Evolutionary conservation across 2,329 filamentous ascomycete species (phyloP), one percentile per base, ranked within the genome.

Genomic region (Tricladium varicosporioides): DNA sequence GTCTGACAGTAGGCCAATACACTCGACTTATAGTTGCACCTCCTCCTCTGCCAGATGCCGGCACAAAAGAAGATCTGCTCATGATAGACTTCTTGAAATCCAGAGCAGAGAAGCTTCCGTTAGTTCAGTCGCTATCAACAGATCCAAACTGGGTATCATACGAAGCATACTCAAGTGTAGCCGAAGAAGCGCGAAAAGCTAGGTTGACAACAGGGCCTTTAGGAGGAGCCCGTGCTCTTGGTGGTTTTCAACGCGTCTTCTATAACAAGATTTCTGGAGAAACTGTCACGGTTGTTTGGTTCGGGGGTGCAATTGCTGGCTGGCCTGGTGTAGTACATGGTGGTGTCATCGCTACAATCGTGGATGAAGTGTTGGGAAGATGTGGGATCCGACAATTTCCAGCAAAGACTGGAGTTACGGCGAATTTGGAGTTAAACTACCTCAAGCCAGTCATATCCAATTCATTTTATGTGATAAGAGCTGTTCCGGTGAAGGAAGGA

Each of bases 251-350:
- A 75, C 79, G 81, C 64, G 73, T 88, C 1, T 92, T 89, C 68
- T 83, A 80, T 76, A 83, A 89, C 68, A 67, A 74, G 2, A 70
- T 71, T 31, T 82, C 84, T 5, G 78, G 83, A 62, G 81, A 84
- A 64, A 70, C 84, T 33, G 74, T 86, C 10, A 81, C 78, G 50
- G 77, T 92, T n/a, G 75, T 92, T 4, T 88, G 80, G 76, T 79
- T 92, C 53, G 89, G 89, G 5, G 71, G 76, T n/a, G 81, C 77
- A 1, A 68, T 87, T 16, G 76, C 80, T 48, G 88, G 89, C 3
- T 92, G 87, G 86, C 88, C 88, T 1, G 80, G 81, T 11, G 77
- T 89, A 43, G 83, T 85, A 51, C 89, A 93, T 73, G 89, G 89
- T 54, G 89, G 89, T 13, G 77, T 80, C 5, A 77, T 89, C 49